phyloP scores from a whole-genome alignment of 2,329 filamentous ascomycete species.

The Biscogniauxia mediterranea region DNA sequence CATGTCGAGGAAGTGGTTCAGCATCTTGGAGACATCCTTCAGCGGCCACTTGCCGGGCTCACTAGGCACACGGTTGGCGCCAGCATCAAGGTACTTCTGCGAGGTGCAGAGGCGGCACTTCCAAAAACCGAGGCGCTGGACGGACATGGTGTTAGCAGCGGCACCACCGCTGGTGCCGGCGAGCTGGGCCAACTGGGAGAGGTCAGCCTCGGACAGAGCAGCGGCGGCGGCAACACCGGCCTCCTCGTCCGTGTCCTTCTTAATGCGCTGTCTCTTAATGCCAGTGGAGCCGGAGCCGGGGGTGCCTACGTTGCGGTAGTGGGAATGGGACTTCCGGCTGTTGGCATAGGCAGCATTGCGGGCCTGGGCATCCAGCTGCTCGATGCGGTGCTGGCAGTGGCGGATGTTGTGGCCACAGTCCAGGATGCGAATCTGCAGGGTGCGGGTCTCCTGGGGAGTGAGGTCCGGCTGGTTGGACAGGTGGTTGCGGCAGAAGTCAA shows the following conservation, averaged over 20 bases:
- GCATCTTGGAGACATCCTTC: slow-evolving; percentile 45
- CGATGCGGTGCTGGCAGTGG: slow-evolving; percentile 40
- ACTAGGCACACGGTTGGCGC: slow-evolving; percentile 40
- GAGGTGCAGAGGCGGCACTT: slow-evolving; percentile 45
- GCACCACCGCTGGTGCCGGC: slow-evolving; percentile 11
- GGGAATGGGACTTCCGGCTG: slow-evolving; percentile 11
- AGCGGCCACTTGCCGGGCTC: slow-evolving; percentile 47
- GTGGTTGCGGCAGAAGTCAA: slow-evolving; percentile 40
- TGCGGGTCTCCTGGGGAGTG: slow-evolving; percentile 41
- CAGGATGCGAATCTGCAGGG: slow-evolving; percentile 41
- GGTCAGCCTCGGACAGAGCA: slow-evolving; percentile 11
- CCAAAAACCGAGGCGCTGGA: slow-evolving; percentile 46
- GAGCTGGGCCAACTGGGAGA: slow-evolving; percentile 7
- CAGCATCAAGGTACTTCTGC: slow-evolving; percentile 42
- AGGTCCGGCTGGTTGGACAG: slow-evolving; percentile 33
- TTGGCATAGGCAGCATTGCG: slow-evolving; percentile 5
- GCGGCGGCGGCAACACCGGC: slow-evolving; percentile 15
- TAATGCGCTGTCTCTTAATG: slow-evolving; percentile 20
- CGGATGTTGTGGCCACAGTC: slow-evolving; percentile 46
- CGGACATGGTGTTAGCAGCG: slow-evolving; percentile 20
- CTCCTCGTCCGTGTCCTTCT: slow-evolving; percentile 13
- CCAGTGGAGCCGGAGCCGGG: slow-evolving; percentile 4
- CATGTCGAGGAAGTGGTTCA: slow-evolving; percentile 47
- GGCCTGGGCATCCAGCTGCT: slow-evolving; percentile 36
- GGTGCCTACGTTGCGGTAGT: slow-evolving; percentile 11